A percentile compares a stretch with the other conserved stretches of the same genome.
Conservation (phyloP, 306 rosid genomes). For the Argentina anserina region DNA sequence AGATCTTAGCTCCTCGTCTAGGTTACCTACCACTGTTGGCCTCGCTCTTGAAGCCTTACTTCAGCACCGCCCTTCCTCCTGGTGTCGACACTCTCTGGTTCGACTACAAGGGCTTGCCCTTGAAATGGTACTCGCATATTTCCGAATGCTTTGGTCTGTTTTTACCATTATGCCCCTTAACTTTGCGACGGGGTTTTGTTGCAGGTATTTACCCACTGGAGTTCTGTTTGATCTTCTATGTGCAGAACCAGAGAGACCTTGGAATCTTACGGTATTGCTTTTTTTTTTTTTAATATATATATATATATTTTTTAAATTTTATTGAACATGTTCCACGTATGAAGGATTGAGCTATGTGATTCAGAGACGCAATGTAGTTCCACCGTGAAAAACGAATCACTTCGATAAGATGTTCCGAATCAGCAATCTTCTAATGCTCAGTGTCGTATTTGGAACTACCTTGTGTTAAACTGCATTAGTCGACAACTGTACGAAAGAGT, state of each 20-base stretch:
- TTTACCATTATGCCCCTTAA: too few species aligned
- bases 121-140: slow-evolving; percentile 55
- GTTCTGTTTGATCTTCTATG: slow-evolving; percentile 96
- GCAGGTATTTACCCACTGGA: slow-evolving; percentile 88
- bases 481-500: neutral
- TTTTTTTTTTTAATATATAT: neutral
- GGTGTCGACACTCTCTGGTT: slow-evolving; percentile 88
- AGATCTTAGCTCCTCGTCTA: slow-evolving; percentile 89
- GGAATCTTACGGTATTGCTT: slow-evolving; percentile 70
- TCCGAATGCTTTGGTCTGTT: too few species aligned
- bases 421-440: too few species aligned
- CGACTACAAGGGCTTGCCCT: slow-evolving; percentile 83
- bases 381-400: too few species aligned
- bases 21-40: slow-evolving; percentile 85
- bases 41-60: slow-evolving; percentile 70
- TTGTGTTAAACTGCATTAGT: neutral
- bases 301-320: too few species aligned
- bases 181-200: neutral
- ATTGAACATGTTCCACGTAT: too few species aligned
- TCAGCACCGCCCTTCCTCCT: slow-evolving; percentile 79
- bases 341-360: too few species aligned
- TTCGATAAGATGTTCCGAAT: too few species aligned
- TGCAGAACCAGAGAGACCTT: slow-evolving; percentile 87
- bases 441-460: neutral
- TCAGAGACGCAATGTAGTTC: too few species aligned